Evolutionary conservation across 225 moss, liverwort and hornwort species (phyloP).

Genomic region (Sphagnum tenellum): DNA sequence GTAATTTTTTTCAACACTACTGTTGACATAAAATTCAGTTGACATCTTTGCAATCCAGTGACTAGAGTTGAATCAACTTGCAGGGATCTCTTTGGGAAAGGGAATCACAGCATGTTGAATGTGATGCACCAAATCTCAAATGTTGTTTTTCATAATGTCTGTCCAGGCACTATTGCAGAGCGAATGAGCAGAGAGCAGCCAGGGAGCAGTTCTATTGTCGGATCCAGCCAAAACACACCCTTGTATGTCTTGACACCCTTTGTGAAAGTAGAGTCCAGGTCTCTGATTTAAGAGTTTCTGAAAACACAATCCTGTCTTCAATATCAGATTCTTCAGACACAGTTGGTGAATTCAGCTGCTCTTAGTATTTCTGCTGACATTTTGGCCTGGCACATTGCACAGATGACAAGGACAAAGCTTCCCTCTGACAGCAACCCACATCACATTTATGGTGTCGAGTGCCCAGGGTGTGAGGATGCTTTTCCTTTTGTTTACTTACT

Average conservation of each 20-base stretch:
- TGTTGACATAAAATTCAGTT: background rate
- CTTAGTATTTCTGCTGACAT: no score
- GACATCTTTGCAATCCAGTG: no score
- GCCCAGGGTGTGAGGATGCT: constrained; percentile 14
- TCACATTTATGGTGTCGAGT: constrained; percentile 38
- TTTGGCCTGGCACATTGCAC: constrained; percentile 3
- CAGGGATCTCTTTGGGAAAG: no score
- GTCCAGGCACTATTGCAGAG: constrained; percentile 41
- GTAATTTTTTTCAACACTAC: background rate
- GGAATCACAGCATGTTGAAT: no score
- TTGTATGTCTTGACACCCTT: constrained; percentile 12
- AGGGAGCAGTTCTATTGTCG: constrained; percentile 29
- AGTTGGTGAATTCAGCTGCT: no score
- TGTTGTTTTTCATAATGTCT: no score
- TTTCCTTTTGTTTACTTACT: background rate
- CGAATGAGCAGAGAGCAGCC: constrained; percentile 48
- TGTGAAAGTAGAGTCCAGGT: background rate
- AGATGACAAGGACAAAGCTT: constrained; percentile 41
- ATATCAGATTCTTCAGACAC: no score
- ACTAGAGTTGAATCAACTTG: no score
- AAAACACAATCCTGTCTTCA: background rate
- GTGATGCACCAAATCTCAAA: no score
- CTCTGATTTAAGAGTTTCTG: background rate
- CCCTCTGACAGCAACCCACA: constrained; percentile 48
- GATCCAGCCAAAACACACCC: constrained; percentile 31